Base-by-base conservation (phyloP, 2,329 filamentous ascomycete species). In the Stagonosporopsis cucurbitacearum region DNA sequence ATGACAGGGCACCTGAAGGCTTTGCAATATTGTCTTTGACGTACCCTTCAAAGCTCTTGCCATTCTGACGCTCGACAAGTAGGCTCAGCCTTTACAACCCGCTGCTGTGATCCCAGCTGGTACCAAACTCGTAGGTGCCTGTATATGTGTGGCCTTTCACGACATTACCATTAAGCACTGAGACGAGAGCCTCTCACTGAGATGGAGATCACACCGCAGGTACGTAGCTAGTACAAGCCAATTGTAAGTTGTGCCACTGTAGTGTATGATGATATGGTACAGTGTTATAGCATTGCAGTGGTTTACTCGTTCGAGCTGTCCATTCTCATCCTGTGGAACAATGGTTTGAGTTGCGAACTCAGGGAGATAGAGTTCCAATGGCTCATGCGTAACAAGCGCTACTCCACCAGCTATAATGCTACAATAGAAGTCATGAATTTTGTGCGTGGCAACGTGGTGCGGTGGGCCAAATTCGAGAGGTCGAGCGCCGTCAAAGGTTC, bases 101-200 rank as follows among this genome's bases (percentile, higher is more conserved):
- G 4, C 72, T 65, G 15, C 82, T 80, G 58, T 85, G 85, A 19
- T 67, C 71, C 81, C 81, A 85, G 6, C 77, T 76, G 6, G 78
- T 73, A 3, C 81, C 82, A 0, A 68, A 47, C 26, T 74, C 66
- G 28, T 58, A 70, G 15, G 45, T 22, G 4, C 67, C 60, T 12
- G 71, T 69, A 15, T 50, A 51, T 3, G 66, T 69, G 69, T 77
- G 80, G 17, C 76, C 76, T 28, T 64, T 42, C 1, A 62, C 45
- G 6, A 69, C 58, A 19, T 60, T 45, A 22, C 62, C 58, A 11
- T 51, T 46, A 3, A 40, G 3, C 1, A 32, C 35, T 11, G 40
- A 9, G 1, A 19, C n/a, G 1, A 35, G 49, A 7, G 5, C 17
- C 17, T 40, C 41, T 19, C 41, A 41, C 11, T 36, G 19, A 22